phyloP scores from a whole-genome alignment of 176 grass and related monocot genomes.

The Avena sativa region DNA sequence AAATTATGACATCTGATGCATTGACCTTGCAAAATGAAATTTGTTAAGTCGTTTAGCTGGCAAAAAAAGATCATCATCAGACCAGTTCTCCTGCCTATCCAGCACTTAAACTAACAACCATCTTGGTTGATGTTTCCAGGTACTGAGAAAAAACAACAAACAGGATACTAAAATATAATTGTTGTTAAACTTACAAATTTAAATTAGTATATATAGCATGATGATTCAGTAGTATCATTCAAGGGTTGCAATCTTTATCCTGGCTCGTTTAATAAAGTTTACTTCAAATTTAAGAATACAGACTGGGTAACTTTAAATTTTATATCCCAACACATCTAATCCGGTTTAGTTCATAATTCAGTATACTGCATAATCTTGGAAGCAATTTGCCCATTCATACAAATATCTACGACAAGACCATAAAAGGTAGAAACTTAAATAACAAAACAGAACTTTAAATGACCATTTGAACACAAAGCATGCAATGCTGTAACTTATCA shows the following conservation, averaged over 20 bases:
- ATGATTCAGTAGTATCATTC: not conserved
- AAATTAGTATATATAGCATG: conserved; percentile 1
- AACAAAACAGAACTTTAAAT: not conserved
- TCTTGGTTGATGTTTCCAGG: not conserved
- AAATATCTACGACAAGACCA: conserved; percentile 7
- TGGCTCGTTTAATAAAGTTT: not conserved
- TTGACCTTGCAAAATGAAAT: conserved; percentile 75
- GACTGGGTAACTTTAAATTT: not conserved
- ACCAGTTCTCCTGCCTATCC: conserved; percentile 1
- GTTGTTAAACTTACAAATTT: not conserved
- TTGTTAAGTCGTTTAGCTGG: not conserved
- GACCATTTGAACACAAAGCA: not conserved
- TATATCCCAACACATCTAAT: not conserved
- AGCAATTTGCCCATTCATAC: not conserved
- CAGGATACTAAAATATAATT: not conserved
- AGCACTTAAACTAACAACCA: not conserved
- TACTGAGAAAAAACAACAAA: conserved; percentile 18
- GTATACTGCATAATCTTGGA: not conserved
- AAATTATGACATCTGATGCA: conserved; percentile 98
- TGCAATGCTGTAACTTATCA: conserved; percentile 23
- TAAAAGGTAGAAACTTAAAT: not conserved
- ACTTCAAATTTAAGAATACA: conserved; percentile 31
- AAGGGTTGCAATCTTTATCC: not conserved
- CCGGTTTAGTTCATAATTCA: not conserved
- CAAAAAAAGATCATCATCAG: not conserved